Evolutionary conservation across 768 basidiomycete species (phyloP).

Genomic region (Tephrocybe sp.): DNA sequence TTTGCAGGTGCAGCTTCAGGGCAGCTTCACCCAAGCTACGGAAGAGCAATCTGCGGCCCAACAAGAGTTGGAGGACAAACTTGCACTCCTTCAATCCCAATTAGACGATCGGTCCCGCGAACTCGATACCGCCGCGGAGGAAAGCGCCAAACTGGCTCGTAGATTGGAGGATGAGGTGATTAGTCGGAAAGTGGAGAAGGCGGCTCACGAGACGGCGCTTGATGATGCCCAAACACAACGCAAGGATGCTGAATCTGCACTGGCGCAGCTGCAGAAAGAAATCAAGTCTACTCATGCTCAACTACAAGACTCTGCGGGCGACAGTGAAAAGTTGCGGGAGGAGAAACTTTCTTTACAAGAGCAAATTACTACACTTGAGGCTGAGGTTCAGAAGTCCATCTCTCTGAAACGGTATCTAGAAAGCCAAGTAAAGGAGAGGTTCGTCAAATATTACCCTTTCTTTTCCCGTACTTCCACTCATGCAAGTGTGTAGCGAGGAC

Average conservation of each 20-base stretch:
- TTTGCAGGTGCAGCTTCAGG: slow-evolving; percentile 28
- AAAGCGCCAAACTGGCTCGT: slow-evolving; percentile 34
- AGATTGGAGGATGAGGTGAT: slow-evolving; percentile 40
- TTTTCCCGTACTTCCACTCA: slow-evolving; percentile 1
- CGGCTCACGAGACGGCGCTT: slow-evolving; percentile 31
- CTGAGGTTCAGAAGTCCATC: slow-evolving; percentile 62
- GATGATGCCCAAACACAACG: slow-evolving; percentile 24
- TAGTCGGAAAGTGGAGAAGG: slow-evolving; percentile 30
- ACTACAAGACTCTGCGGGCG: slow-evolving; percentile 38
- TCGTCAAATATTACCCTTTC: slow-evolving; percentile 17
- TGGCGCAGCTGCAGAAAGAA: slow-evolving; percentile 35
- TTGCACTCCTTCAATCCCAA: slow-evolving; percentile 32
- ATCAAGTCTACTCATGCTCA: slow-evolving; percentile 35
- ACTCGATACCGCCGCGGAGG: slow-evolving; percentile 37
- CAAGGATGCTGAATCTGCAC: slow-evolving; percentile 30
- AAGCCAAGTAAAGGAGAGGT: slow-evolving; percentile 65
- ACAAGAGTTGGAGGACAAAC: slow-evolving; percentile 32
- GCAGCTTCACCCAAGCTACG: slow-evolving; percentile 24
- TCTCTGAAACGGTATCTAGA: slow-evolving; percentile 66
- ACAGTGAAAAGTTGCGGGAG: slow-evolving; percentile 38
- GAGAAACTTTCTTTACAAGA: slow-evolving; percentile 55
- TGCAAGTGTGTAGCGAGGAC: slow-evolving; percentile 42
- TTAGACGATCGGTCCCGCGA: slow-evolving; percentile 35
- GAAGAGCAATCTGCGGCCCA: slow-evolving; percentile 25
- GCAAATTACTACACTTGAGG: slow-evolving; percentile 57